These are phyloP conservation scores for Eimeria maxima DNA, from an alignment of 169 alveolate genomes.

Conservation along the genomic window DNA sequence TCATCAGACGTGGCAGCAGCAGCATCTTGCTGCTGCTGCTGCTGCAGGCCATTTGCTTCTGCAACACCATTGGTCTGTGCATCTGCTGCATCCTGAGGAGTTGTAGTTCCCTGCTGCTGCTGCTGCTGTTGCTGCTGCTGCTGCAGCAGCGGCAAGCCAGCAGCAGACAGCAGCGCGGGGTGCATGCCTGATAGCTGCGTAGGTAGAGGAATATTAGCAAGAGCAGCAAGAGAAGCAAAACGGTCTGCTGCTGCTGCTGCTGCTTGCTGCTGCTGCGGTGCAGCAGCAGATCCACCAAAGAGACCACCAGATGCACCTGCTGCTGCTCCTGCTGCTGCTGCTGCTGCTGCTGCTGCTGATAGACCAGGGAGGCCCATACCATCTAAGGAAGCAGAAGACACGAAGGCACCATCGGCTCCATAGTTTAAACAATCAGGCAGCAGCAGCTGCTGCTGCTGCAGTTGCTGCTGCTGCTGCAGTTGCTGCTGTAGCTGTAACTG, in stretches of 20 bases:
- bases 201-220: neutral
- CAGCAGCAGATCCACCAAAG: neutral
- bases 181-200: neutral
- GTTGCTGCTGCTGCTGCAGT: constrained; percentile 29
- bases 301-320: neutral
- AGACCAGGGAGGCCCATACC: neutral
- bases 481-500: constrained; percentile 36
- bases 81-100: neutral
- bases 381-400: neutral
- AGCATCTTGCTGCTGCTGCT: constrained; percentile 26
- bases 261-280: no score
- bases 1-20: neutral
- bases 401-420: neutral
- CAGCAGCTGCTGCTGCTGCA: constrained; percentile 55
- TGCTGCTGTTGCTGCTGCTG: constrained; percentile 39
- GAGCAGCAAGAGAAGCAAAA: constrained; percentile 7
- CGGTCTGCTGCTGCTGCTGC: no score
- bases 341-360: constrained; percentile 50
- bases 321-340: constrained; percentile 19
- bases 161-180: constrained; percentile 37
- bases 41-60: neutral
- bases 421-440: neutral
- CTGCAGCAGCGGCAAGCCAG: neutral
- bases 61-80: neutral
- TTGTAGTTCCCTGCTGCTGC: neutral